Evolutionary conservation across 805 yeast species (phyloP).

Genomic region (Kodamaea hsintzibuensis): DNA sequence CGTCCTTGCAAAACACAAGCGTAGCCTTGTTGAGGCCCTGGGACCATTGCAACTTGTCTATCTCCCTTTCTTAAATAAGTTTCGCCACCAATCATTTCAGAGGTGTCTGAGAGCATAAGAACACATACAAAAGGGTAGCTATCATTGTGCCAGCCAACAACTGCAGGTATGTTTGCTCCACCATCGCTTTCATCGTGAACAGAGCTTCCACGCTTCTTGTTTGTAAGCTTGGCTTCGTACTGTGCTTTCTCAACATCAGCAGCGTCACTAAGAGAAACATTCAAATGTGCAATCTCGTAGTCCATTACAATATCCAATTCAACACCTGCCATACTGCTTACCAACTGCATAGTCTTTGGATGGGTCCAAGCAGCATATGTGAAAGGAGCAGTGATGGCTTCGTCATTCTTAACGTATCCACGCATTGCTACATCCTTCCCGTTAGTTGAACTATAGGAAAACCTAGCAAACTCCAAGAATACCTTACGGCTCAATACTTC

Average conservation of each 20-base stretch:
- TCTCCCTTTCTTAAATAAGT: conserved; percentile 52
- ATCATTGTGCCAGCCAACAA: conserved; percentile 65
- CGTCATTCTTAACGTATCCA: conserved; percentile 46
- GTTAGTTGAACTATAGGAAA: conserved; percentile 43
- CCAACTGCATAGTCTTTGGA: conserved; percentile 54
- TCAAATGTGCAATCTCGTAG: conserved; percentile 56
- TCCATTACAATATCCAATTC: conserved; percentile 57
- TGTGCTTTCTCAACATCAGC: conserved; percentile 28
- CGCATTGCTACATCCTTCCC: conserved; percentile 52
- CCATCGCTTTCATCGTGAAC: conserved; percentile 9
- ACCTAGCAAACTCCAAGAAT: conserved; percentile 46
- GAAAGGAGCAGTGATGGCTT: conserved; percentile 45
- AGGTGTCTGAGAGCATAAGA: conserved; percentile 59
- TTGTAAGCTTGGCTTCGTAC: conserved; percentile 3
- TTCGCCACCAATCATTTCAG: conserved; percentile 62
- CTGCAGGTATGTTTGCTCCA: conserved; percentile 49
- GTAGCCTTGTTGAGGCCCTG: conserved; percentile 50
- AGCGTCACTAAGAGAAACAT: conserved; percentile 47
- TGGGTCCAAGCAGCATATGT: conserved; percentile 59
- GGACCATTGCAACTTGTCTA: conserved; percentile 11
- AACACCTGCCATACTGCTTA: conserved; percentile 60
- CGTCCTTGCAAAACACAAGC: conserved; percentile 53
- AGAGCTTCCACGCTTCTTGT: conserved; percentile 10
- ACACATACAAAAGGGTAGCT: conserved; percentile 68
- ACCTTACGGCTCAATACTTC: conserved; percentile 51